These are phyloP conservation scores for Aspergillus egyptiacus DNA, from an alignment of 495 filamentous ascomycete species.

Conservation along the genomic window DNA sequence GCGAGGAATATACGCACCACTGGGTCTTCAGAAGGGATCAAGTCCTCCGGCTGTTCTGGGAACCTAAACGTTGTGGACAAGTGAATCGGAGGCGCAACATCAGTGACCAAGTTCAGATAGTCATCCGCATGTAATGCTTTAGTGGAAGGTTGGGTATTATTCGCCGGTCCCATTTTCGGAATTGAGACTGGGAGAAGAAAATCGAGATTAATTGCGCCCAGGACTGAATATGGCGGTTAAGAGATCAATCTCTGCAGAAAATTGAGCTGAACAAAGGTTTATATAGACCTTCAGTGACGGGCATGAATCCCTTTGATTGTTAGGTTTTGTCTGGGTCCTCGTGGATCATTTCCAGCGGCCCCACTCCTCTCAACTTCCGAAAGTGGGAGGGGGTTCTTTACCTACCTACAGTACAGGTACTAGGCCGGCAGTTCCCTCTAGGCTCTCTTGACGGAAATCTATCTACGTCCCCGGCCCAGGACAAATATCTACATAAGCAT, in stretches of 20 bases:
- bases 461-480: too few species aligned
- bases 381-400: too few species aligned
- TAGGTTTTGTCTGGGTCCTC: neutral
- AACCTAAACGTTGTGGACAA: slow-evolving; percentile 87
- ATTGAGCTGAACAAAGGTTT: too few species aligned
- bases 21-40: slow-evolving; percentile 43
- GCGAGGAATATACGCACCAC: slow-evolving; percentile 13
- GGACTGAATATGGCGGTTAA: too few species aligned
- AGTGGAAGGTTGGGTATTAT: slow-evolving; percentile 41
- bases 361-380: slow-evolving; percentile 20
- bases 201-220: too few species aligned
- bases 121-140: slow-evolving; percentile 82
- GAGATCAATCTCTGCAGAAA: too few species aligned
- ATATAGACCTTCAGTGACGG: too few species aligned
- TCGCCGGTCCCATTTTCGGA: neutral
- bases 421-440: too few species aligned
- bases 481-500: too few species aligned
- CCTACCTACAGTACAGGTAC: too few species aligned
- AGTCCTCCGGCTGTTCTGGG: slow-evolving; percentile 54
- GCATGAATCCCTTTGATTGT: neutral
- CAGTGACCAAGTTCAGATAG: slow-evolving; percentile 58
- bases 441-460: too few species aligned
- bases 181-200: too few species aligned
- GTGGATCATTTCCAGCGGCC: neutral
- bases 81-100: slow-evolving; percentile 82